Percentiles rank a stretch among this genome's conserved stretches.
These are phyloP conservation scores for Aspergillus viridinutans DNA, from an alignment of 2,329 filamentous ascomycete species.

Conservation along the genomic window DNA sequence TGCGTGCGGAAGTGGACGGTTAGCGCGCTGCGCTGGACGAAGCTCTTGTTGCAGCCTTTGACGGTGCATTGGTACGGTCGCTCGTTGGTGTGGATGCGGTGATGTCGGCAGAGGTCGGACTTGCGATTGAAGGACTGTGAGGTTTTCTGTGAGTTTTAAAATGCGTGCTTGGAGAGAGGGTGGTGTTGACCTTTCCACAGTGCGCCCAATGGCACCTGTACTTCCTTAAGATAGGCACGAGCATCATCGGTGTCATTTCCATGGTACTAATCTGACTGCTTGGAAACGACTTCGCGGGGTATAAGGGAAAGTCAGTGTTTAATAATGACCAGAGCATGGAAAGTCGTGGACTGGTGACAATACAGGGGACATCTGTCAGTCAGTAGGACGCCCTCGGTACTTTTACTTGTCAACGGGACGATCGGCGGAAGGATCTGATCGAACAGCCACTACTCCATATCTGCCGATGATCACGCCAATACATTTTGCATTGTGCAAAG, in stretches of 20 bases:
- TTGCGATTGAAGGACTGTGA: conserved; percentile 46
- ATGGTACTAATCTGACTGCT: not conserved
- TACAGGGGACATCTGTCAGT: not conserved
- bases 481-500: not conserved
- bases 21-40: conserved; percentile 46
- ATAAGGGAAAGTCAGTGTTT: not conserved
- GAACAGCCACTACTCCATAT: not conserved
- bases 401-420: not conserved
- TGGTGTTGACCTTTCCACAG: not conserved
- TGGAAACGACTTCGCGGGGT: too few relatives aligned
- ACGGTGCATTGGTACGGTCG: conserved; percentile 44
- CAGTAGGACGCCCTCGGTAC: not conserved
- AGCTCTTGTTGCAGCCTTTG: conserved; percentile 44
- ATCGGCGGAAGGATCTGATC: not conserved
- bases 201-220: not conserved
- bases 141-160: not conserved
- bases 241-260: not conserved
- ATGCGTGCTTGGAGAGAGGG: not conserved
- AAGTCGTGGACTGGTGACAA: not conserved
- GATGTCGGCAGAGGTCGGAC: conserved; percentile 45
- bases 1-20: conserved; percentile 44
- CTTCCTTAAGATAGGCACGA: not conserved
- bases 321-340: not conserved
- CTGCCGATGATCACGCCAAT: not conserved
- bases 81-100: conserved; percentile 47